A percentile compares a stretch with the other conserved stretches of the same genome.
These are phyloP conservation scores for Mucor indicus DNA, from an alignment of 371 early-diverging fungal species.

Conservation along the genomic window DNA sequence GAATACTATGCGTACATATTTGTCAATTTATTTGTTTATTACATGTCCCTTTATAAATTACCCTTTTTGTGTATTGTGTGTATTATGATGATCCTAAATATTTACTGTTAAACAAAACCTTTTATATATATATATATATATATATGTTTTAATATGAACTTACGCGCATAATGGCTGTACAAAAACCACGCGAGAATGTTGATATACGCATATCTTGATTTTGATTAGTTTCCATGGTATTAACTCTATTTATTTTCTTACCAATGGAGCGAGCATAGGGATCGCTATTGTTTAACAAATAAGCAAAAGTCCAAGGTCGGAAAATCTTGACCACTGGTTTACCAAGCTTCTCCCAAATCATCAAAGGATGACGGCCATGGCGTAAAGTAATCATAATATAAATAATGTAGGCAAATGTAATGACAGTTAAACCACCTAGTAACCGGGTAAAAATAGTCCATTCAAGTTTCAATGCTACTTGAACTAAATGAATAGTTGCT, in stretches of 20 bases:
- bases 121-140: neutral
- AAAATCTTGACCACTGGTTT: slow-evolving; percentile 45
- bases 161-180: slow-evolving; percentile 51
- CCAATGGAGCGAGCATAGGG: slow-evolving; percentile 48
- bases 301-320: slow-evolving; percentile 42
- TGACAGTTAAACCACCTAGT: slow-evolving; percentile 25
- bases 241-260: slow-evolving; percentile 11
- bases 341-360: slow-evolving; percentile 45
- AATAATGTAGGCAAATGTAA: slow-evolving; percentile 30
- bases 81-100: slow-evolving; percentile 25
- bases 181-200: slow-evolving; percentile 46
- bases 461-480: slow-evolving; percentile 39
- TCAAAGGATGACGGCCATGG: slow-evolving; percentile 37
- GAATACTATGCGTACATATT: slow-evolving; percentile 35
- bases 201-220: slow-evolving; percentile 43
- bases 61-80: slow-evolving; percentile 21
- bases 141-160: neutral
- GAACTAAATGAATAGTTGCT: slow-evolving; percentile 33
- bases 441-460: slow-evolving; percentile 49
- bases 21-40: neutral
- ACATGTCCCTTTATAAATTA: neutral
- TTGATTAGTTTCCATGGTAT: neutral
- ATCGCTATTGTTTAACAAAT: slow-evolving; percentile 30
- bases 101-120: neutral
- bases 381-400: slow-evolving; percentile 41